phyloP scores from a whole-genome alignment of 352 stramenopile species.

The Phytophthora cactorum region DNA sequence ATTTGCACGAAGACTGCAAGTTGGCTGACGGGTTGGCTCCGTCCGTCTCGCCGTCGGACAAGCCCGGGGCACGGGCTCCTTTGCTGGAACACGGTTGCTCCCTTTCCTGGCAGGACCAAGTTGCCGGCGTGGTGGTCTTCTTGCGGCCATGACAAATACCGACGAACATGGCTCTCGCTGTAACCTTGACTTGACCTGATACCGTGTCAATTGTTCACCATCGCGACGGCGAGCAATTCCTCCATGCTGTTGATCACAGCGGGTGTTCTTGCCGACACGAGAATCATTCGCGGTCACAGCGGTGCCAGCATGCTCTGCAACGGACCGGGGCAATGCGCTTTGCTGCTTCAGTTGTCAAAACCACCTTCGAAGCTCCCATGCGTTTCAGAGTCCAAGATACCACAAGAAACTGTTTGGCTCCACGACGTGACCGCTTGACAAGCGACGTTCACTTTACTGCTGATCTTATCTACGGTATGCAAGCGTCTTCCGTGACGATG shows the following conservation, averaged over 20 bases:
- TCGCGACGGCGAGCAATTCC: constrained; percentile 44
- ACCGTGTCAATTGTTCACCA: constrained; percentile 35
- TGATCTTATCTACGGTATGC: constrained; percentile 8
- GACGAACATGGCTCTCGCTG: constrained; percentile 2
- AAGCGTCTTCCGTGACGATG: background rate
- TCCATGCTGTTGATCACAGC: constrained; percentile 26
- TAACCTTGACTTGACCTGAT: constrained; percentile 31
- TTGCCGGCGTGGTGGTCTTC: constrained; percentile 13
- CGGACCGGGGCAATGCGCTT: constrained; percentile 14
- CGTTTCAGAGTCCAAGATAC: constrained; percentile 26
- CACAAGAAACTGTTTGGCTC: constrained; percentile 1
- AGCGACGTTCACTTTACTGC: constrained; percentile 11
- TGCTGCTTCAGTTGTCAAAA: constrained; percentile 31
- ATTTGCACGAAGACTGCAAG: constrained; percentile 26
- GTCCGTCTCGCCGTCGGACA: constrained; percentile 24
- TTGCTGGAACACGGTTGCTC: constrained; percentile 2
- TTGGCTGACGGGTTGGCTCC: background rate
- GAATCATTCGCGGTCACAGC: constrained; percentile 23
- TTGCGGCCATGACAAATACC: constrained; percentile 4
- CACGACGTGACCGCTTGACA: constrained; percentile 22
- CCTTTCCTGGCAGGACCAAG: background rate
- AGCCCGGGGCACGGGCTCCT: background rate
- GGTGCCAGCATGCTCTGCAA: constrained; percentile 36
- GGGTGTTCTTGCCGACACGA: constrained; percentile 11
- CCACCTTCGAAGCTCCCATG: background rate